phyloP scores from a whole-genome alignment of 164 flowering plant genomes.

The Vitis riparia region DNA sequence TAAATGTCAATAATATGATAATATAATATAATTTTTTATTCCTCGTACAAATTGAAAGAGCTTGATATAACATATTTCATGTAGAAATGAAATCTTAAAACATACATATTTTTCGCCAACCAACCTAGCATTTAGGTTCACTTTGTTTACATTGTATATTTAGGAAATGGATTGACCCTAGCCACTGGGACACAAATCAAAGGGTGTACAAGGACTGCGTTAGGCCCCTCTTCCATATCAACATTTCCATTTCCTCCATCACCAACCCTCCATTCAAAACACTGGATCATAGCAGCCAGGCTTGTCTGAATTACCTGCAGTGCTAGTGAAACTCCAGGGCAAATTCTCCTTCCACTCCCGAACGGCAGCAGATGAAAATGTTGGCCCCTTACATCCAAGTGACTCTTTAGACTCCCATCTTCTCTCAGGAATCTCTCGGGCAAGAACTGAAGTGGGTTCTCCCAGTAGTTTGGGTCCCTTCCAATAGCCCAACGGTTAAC shows the following conservation, averaged over 20 bases:
- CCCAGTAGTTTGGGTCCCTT: constrained; percentile 10
- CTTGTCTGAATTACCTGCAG: constrained; percentile 32
- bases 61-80: too few species aligned
- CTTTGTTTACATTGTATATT: too few species aligned
- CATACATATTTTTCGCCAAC: too few species aligned
- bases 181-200: neutral
- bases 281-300: constrained; percentile 47
- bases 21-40: too few species aligned
- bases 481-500: constrained; percentile 2
- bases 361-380: constrained; percentile 27
- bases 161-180: too few species aligned
- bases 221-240: neutral
- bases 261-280: constrained; percentile 48
- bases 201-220: neutral
- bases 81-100: too few species aligned
- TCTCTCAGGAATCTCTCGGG: constrained; percentile 55
- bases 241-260: neutral
- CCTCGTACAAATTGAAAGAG: too few species aligned
- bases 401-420: constrained; percentile 9
- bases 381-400: constrained; percentile 28
- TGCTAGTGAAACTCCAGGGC: constrained; percentile 46
- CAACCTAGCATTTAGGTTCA: too few species aligned
- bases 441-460: constrained; percentile 9
- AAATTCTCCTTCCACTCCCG: constrained; percentile 51
- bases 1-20: too few species aligned